phyloP scores from a whole-genome alignment of 2,329 filamentous ascomycete genomes.

The Aspergillus bombycis region DNA sequence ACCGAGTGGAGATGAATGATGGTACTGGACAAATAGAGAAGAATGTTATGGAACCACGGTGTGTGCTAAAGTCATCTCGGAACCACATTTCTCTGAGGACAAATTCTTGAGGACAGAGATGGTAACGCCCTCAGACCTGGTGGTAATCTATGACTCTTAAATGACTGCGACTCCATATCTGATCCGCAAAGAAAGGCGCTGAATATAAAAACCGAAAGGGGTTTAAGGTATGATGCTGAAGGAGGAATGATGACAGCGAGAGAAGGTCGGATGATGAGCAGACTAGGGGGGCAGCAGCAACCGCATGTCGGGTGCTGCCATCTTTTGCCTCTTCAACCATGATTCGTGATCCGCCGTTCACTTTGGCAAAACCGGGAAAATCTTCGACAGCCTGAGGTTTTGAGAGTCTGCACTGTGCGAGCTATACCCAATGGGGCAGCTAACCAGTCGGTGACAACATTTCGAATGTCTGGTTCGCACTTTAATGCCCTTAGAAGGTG shows the following conservation, averaged over 20 bases:
- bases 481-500: neutral
- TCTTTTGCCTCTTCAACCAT: neutral
- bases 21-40: conserved; percentile 17
- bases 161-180: neutral
- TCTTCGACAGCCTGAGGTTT: conserved; percentile 1
- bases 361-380: conserved; percentile 4
- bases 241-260: neutral
- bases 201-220: neutral
- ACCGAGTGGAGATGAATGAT: conserved; percentile 15
- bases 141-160: neutral
- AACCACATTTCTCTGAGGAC: conserved; percentile 16
- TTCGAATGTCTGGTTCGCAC: neutral
- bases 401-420: neutral
- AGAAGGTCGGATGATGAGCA: conserved; percentile 7
- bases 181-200: neutral
- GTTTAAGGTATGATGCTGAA: neutral
- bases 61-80: conserved; percentile 15
- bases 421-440: neutral
- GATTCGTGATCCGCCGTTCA: conserved; percentile 2
- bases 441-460: neutral
- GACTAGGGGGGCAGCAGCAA: neutral
- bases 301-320: neutral
- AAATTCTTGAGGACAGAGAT: conserved; percentile 1
- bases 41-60: conserved; percentile 17
- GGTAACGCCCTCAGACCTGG: neutral